phyloP scores from a whole-genome alignment of 2,329 filamentous ascomycete genomes.

The Trichoderma citrinoviride region DNA sequence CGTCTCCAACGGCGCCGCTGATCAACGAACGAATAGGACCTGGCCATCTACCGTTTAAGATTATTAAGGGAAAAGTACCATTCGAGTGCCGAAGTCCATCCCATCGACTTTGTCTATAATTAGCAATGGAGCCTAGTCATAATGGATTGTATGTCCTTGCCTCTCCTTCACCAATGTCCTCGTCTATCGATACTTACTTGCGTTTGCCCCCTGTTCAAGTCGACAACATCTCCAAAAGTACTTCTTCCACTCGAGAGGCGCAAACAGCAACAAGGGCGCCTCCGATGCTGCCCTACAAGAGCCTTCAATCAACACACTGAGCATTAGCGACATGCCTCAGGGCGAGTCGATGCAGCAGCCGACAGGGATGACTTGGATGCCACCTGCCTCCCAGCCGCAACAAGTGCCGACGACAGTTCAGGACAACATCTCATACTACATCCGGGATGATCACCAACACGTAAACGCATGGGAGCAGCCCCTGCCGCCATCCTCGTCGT shows the following conservation, averaged over 20 bases:
- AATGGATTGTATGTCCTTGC: conserved; percentile 18
- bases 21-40: conserved; percentile 19
- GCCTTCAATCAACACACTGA: conserved; percentile 14
- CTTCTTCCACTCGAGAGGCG: conserved; percentile 15
- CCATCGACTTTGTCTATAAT: conserved; percentile 17
- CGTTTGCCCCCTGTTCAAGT: conserved; percentile 13
- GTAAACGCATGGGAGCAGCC: conserved; percentile 24
- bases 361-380: conserved; percentile 22
- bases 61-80: conserved; percentile 14
- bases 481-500: neutral
- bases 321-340: conserved; percentile 12
- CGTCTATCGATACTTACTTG: conserved; percentile 17
- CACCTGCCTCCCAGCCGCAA: conserved; percentile 23
- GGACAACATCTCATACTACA: conserved; percentile 22
- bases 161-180: conserved; percentile 7
- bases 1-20: conserved; percentile 21
- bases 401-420: conserved; percentile 22
- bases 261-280: conserved; percentile 1
- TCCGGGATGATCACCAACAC: conserved; percentile 12
- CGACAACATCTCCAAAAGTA: conserved; percentile 21
- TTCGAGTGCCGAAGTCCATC: conserved; percentile 4
- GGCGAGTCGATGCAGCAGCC: conserved; percentile 22
- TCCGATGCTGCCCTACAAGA: conserved; percentile 1
- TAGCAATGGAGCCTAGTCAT: conserved; percentile 21
- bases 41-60: conserved; percentile 17